These are phyloP conservation scores for Sporothrix brunneoviolacea DNA, from an alignment of 2,329 filamentous ascomycete genomes.

Conservation along the genomic window DNA sequence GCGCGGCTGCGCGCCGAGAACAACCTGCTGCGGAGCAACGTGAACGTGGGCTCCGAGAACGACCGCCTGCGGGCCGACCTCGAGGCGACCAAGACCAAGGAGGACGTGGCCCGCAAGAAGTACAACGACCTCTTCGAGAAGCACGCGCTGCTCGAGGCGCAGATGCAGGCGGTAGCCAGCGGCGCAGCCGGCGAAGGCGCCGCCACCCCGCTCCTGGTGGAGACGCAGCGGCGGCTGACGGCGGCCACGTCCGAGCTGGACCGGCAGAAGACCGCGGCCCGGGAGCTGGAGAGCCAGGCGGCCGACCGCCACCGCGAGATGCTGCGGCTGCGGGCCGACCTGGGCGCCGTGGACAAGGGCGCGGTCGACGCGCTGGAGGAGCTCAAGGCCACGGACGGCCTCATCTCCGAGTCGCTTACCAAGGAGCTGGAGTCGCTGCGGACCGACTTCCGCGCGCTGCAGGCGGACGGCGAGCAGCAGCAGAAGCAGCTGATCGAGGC, in stretches of 20 bases:
- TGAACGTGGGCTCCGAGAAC: constrained; percentile 48
- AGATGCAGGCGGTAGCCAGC: constrained; percentile 48
- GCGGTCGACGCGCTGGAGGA: constrained; percentile 48
- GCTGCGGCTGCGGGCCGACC: constrained; percentile 44
- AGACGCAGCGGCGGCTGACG: constrained; percentile 43
- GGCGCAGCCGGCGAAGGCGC: constrained; percentile 48
- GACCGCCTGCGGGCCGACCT: constrained; percentile 49
- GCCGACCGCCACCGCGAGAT: constrained; percentile 51
- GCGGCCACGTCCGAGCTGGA: constrained; percentile 42
- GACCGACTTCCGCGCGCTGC: constrained; percentile 41
- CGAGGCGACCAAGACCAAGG: constrained; percentile 45
- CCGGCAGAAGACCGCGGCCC: constrained; percentile 35
- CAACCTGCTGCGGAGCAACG: constrained; percentile 47
- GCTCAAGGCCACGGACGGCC: constrained; percentile 52
- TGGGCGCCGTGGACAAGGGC: constrained; percentile 49
- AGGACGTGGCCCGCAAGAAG: constrained; percentile 46
- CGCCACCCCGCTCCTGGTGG: constrained; percentile 38
- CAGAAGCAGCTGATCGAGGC: constrained; percentile 55
- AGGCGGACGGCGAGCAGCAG: constrained; percentile 48
- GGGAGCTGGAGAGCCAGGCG: constrained; percentile 41
- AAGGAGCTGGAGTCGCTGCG: constrained; percentile 51
- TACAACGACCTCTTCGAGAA: constrained; percentile 54
- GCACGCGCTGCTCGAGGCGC: constrained; percentile 49
- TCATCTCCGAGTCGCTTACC: constrained; percentile 52
- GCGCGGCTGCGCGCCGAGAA: constrained; percentile 58